Conservation (phyloP, 1,284 basidiomycete genomes). For the Trametes sp. region DNA sequence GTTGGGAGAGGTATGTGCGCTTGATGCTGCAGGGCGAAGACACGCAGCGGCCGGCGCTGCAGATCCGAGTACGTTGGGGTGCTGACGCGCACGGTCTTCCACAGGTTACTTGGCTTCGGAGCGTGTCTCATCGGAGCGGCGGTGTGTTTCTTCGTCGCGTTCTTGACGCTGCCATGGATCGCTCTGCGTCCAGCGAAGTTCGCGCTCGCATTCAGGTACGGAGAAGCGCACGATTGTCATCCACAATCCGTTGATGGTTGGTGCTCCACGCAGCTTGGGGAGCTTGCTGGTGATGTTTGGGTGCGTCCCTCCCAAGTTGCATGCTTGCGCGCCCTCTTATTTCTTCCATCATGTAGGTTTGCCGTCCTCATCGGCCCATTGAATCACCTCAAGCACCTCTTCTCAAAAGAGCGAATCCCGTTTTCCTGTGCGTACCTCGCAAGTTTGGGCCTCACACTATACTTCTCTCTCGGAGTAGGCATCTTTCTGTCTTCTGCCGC, state of each 20-base stretch:
- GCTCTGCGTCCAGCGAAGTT: constrained; percentile 89
- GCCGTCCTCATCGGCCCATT: constrained; percentile 86
- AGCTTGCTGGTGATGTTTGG: constrained; percentile 89
- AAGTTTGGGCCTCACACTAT: constrained; percentile 85
- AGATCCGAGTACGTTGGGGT: neutral
- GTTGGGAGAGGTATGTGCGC: constrained; percentile 80
- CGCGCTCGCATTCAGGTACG: constrained; percentile 85
- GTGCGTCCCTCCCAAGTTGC: constrained; percentile 50
- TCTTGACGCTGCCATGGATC: constrained; percentile 88
- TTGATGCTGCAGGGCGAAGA: neutral
- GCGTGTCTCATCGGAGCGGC: constrained; percentile 90
- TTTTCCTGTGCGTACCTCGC: constrained; percentile 88
- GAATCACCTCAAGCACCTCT: constrained; percentile 89
- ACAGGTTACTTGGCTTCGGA: constrained; percentile 91
- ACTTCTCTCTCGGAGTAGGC: constrained; percentile 84
- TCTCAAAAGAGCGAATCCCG: constrained; percentile 86
- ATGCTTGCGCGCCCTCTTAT: neutral
- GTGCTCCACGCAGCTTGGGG: constrained; percentile 63
- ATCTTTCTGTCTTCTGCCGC: constrained; percentile 35
- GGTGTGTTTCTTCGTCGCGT: constrained; percentile 95
- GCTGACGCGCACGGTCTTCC: constrained; percentile 3
- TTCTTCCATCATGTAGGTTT: constrained; percentile 56
- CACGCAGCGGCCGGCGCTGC: neutral
- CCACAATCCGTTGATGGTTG: neutral
- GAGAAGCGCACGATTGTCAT: neutral